Evolutionary conservation across 805 yeast genomes (phyloP), one percentile per base, ranked within the genome.

Genomic region (Cyberlindnera mississippiensis): DNA sequence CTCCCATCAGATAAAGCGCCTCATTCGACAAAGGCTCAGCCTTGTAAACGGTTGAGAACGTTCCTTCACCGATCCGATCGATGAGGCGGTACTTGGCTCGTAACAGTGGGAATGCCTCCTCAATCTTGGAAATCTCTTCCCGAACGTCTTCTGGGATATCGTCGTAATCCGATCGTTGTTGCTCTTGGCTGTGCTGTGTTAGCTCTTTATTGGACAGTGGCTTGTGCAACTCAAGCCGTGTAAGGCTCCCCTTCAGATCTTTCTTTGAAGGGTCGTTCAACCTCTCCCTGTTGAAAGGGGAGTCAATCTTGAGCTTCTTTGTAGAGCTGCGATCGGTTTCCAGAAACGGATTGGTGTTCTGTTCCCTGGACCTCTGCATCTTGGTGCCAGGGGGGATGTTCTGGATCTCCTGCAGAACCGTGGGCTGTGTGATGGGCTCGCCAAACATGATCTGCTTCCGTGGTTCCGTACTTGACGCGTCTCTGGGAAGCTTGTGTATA

Each of bases 41-140:
- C 56, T 78, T 80, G 67, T 80, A 86, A 8, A 91, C 98, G 12
- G 77, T 73, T 5, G 96, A 87, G 59, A 91, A 90, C 0, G 97
- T 96, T 6, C 98, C 98, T 57, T 84, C 90, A 0, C 93, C 91
- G 28, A 84, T 71, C 40, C 63, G 60, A 37, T 66, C 70, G 35
- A 66, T 43, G 10, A 68, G 49, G 16, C 55, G 55, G 35, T 68
- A 68, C 36, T 53, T 57, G 2, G 44, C 16, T 16, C 59, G 61
- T 28, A 86, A 61, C 0, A 69, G 69, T 2, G 77, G 76, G 51
- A 86, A 82, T 22, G 76, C 69, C 28, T 64, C 66, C 38, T 74
- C 75, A 10, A 82, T 66, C 38, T 67, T 68, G 31, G 67, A 64
- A 73, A 81, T 77, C 49, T 82, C 88, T 45, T 73, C 79, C 27